Conservation (phyloP, 164 flowering plant genomes). For the Cinnamomum chago region DNA sequence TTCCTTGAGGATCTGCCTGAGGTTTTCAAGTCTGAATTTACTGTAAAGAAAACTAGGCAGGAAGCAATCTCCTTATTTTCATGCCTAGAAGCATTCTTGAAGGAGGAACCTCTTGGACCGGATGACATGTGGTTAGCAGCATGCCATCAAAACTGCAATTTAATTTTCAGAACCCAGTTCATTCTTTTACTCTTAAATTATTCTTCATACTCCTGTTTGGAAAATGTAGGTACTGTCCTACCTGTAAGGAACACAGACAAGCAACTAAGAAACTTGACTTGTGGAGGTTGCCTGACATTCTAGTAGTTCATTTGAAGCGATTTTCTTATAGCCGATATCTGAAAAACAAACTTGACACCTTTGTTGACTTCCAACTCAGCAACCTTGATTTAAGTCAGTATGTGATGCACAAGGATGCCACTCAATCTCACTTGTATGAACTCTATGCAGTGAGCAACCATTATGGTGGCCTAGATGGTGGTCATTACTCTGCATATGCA, state of each 20-base stretch:
- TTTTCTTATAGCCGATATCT: conserved; percentile 74
- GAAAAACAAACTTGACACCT: conserved; percentile 73
- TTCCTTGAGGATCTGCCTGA: conserved; percentile 69
- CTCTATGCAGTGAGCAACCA: conserved; percentile 93
- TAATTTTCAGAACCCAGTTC: not conserved
- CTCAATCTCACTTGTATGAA: conserved; percentile 51
- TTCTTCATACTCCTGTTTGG: not conserved
- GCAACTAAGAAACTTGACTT: conserved; percentile 87
- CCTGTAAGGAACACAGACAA: conserved; percentile 85
- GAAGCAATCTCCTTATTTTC: conserved; percentile 84
- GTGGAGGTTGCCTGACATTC: conserved; percentile 90
- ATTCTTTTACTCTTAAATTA: not conserved
- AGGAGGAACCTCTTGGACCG: conserved; percentile 91
- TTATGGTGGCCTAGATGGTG: conserved; percentile 92
- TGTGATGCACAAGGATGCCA: conserved; percentile 44
- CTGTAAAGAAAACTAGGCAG: conserved; percentile 62
- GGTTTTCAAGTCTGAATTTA: conserved; percentile 57
- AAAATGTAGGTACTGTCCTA: conserved; percentile 77
- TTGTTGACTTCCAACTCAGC: conserved; percentile 72
- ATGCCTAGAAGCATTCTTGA: conserved; percentile 83
- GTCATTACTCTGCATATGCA: conserved; percentile 87
- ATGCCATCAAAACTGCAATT: too few species aligned
- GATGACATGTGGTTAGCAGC: conserved; percentile 78
- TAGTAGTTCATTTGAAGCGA: conserved; percentile 85
- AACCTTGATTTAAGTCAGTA: conserved; percentile 76